A percentile compares a stretch with the other conserved stretches of the same genome.
Conservation (phyloP, 371 early-diverging fungal species). For the Apophysomyces ossiformis region DNA sequence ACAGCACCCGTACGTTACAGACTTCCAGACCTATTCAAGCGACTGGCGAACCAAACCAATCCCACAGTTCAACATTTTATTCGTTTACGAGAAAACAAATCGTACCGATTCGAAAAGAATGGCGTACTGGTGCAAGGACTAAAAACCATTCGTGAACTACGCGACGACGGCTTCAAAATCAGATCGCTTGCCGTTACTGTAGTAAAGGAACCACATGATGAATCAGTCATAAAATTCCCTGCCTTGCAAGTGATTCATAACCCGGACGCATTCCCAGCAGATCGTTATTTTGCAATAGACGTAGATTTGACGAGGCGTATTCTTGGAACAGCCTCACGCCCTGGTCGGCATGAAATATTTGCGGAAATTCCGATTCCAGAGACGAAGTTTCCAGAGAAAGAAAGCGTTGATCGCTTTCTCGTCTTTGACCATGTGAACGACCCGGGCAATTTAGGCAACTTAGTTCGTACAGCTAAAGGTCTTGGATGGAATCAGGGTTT, state of each 20-base stretch:
- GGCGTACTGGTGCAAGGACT: constrained; percentile 44
- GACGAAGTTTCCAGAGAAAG: constrained; percentile 15
- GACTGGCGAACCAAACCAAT: constrained; percentile 31
- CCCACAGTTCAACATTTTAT: constrained; percentile 34
- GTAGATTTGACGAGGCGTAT: constrained; percentile 50
- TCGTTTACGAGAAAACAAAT: constrained; percentile 37
- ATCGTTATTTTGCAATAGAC: constrained; percentile 38
- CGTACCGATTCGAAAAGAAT: constrained; percentile 34
- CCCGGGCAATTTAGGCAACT: constrained; percentile 58
- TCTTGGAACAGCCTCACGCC: constrained; percentile 55
- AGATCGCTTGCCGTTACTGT: constrained; percentile 45
- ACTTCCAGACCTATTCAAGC: constrained; percentile 33
- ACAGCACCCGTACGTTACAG: constrained; percentile 21
- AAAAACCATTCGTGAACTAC: constrained; percentile 39
- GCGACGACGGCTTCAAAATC: constrained; percentile 31
- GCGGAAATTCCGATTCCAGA: constrained; percentile 45
- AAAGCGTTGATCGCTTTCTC: constrained; percentile 35
- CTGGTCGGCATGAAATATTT: constrained; percentile 48
- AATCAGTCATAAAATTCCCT: constrained; percentile 38
- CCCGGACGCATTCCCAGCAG: constrained; percentile 40
- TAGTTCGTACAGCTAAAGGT: constrained; percentile 58
- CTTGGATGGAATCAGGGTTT: constrained; percentile 58
- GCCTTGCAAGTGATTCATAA: constrained; percentile 34
- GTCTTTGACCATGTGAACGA: constrained; percentile 61
- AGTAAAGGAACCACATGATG: constrained; percentile 27